Percentiles rank a stretch among this genome's conserved stretches.
Conservation (phyloP, 176 grass and related monocot genomes). For the Melocanna baccifera region DNA sequence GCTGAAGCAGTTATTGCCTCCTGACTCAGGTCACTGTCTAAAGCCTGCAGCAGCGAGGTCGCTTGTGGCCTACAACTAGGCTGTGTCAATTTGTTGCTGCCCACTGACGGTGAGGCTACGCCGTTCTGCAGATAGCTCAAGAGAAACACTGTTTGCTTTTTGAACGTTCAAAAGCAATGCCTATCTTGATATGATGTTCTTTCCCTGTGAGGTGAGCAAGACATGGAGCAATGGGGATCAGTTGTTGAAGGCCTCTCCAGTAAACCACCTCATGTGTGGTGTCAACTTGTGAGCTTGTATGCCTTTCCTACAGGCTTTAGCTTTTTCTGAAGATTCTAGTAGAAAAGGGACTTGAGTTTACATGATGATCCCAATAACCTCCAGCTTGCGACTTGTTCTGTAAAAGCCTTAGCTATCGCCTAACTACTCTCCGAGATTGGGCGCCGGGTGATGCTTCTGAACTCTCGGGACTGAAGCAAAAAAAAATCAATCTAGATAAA, state of each 20-base stretch:
- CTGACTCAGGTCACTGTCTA: conserved; percentile 20
- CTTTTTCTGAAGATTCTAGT: too few species aligned
- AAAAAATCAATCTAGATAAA: too few species aligned
- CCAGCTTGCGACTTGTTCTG: not conserved
- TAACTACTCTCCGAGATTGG: not conserved
- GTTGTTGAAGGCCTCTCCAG: not conserved
- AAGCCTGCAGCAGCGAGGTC: conserved; percentile 7
- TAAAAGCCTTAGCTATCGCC: not conserved
- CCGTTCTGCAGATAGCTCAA: not conserved
- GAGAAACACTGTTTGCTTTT: not conserved
- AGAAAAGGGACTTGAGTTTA: too few species aligned
- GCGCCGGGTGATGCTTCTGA: not conserved
- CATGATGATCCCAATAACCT: too few species aligned
- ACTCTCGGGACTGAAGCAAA: not conserved
- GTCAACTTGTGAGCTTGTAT: not conserved
- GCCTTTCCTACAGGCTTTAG: too few species aligned
- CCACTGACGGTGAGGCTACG: conserved; percentile 12
- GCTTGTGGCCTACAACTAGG: not conserved
- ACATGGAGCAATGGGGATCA: not conserved
- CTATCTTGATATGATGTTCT: not conserved
- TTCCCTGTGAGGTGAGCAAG: not conserved
- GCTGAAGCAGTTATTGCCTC: conserved; percentile 23
- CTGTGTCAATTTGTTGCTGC: not conserved
- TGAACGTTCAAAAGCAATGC: not conserved
- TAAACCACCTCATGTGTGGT: not conserved